Conservation (phyloP, 2,329 filamentous ascomycete genomes). For the Blastomyces emzantsi region DNA sequence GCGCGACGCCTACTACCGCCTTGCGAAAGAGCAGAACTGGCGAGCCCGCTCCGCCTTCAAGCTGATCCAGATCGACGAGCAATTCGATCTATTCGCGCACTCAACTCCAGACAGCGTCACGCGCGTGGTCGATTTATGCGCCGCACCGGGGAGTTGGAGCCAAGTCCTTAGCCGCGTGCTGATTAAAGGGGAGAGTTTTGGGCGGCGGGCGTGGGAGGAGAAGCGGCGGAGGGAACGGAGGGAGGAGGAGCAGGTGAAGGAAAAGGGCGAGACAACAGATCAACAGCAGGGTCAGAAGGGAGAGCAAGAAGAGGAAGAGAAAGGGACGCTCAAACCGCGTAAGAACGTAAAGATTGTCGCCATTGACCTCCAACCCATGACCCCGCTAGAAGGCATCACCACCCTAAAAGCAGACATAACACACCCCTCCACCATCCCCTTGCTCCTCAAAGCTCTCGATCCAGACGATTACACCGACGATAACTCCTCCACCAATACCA, state of each 20-base stretch:
- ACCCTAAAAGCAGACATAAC: slow-evolving; percentile 94
- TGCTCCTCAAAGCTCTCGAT: slow-evolving; percentile 77
- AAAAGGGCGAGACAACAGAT: slow-evolving; percentile 20
- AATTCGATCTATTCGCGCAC: slow-evolving; percentile 83
- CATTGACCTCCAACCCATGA: slow-evolving; percentile 94
- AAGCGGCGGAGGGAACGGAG: slow-evolving; percentile 55
- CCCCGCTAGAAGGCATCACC: slow-evolving; percentile 81
- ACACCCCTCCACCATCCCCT: slow-evolving; percentile 86
- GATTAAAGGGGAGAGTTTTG: slow-evolving; percentile 88
- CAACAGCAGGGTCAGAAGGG: slow-evolving; percentile 16
- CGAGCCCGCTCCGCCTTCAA: slow-evolving; percentile 95
- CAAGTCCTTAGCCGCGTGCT: slow-evolving; percentile 90
- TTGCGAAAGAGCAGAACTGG: slow-evolving; percentile 99
- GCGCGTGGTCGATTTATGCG: slow-evolving; percentile 89
- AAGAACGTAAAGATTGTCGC: slow-evolving; percentile 86
- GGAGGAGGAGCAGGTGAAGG: slow-evolving; percentile 19
- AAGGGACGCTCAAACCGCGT: slow-evolving; percentile 40
- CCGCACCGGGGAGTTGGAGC: slow-evolving; percentile 93
- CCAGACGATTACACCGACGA: slow-evolving; percentile 51
- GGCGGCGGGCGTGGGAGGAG: slow-evolving; percentile 77
- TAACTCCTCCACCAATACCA: slow-evolving; percentile 29
- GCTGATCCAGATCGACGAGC: slow-evolving; percentile 87
- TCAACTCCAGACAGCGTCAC: slow-evolving; percentile 59
- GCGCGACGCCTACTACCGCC: slow-evolving; percentile 92
- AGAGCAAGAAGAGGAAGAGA: slow-evolving; percentile 22